Conservation (phyloP, 495 filamentous ascomycete genomes). For the Penicillium cinerascens region DNA sequence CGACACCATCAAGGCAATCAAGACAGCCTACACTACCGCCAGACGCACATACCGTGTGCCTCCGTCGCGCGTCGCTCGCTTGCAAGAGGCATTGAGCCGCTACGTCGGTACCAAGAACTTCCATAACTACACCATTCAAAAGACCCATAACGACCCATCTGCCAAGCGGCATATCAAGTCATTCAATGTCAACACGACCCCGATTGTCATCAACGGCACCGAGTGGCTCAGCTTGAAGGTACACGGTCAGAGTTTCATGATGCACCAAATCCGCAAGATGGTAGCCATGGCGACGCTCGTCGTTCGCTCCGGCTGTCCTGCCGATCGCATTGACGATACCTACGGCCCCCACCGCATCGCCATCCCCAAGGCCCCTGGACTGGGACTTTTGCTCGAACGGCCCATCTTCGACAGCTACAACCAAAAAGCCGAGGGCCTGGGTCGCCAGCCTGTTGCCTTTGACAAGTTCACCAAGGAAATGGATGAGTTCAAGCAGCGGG, state of each 20-base stretch:
- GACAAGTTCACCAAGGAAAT: constrained; percentile 71
- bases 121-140: constrained; percentile 95
- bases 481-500: constrained; percentile 80
- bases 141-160: constrained; percentile 71
- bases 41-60: constrained; percentile 81
- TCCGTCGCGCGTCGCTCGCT: constrained; percentile 59
- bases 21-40: constrained; percentile 69
- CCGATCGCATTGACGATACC: constrained; percentile 62
- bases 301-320: constrained; percentile 71
- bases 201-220: constrained; percentile 81
- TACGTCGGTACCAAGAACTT: constrained; percentile 85
- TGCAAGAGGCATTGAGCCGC: constrained; percentile 64
- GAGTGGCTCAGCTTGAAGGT: constrained; percentile 95
- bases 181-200: constrained; percentile 67
- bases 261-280: constrained; percentile 99
- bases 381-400: constrained; percentile 83
- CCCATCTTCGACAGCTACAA: constrained; percentile 91
- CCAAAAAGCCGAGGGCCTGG: constrained; percentile 48
- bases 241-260: constrained; percentile 98
- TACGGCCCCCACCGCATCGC: constrained; percentile 65
- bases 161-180: constrained; percentile 86
- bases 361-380: constrained; percentile 88
- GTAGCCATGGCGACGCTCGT: constrained; percentile 85
- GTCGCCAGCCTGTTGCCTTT: constrained; percentile 71
- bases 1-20: constrained; percentile 67